These are phyloP conservation scores for Petrea volubilis DNA, from an alignment of 257 asterid species.

Conservation along the genomic window DNA sequence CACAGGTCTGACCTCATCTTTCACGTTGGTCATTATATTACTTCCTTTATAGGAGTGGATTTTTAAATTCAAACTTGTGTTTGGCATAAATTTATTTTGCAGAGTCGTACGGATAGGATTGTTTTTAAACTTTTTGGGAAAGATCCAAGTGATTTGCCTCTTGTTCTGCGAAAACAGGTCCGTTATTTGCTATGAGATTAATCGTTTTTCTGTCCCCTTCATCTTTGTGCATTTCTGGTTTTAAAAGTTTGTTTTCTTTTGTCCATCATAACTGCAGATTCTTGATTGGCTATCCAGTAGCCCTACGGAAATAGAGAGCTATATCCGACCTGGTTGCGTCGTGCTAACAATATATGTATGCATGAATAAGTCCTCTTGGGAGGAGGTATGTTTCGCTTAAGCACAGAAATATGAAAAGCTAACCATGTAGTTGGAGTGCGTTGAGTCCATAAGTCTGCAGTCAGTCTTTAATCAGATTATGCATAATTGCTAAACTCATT, in stretches of 20 bases:
- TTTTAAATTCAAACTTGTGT: neutral
- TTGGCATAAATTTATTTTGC: conserved; percentile 29
- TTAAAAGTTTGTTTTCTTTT: conserved; percentile 11
- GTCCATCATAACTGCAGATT: conserved; percentile 61
- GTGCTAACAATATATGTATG: conserved; percentile 74
- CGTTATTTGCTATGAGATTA: conserved; percentile 14
- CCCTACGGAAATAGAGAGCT: conserved; percentile 94
- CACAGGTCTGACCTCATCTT: conserved; percentile 54
- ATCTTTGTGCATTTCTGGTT: conserved; percentile 16
- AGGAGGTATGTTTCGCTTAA: conserved; percentile 51
- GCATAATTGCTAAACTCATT: conserved; percentile 14
- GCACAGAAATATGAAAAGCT: neutral
- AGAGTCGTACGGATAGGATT: conserved; percentile 85
- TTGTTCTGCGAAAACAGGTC: conserved; percentile 78
- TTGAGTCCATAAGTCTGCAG: neutral
- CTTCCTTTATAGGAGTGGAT: neutral
- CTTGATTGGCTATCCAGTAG: conserved; percentile 90
- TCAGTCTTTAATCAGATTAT: neutral
- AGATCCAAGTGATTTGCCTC: conserved; percentile 78
- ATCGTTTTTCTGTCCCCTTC: conserved; percentile 4
- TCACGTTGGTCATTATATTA: conserved; percentile 3
- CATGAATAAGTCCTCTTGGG: conserved; percentile 81
- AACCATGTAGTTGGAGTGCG: neutral
- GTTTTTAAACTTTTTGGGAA: conserved; percentile 87
- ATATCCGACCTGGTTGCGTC: conserved; percentile 93